Evolutionary conservation across 1,139 yeast species (phyloP).

Genomic region (Pichia sp.): DNA sequence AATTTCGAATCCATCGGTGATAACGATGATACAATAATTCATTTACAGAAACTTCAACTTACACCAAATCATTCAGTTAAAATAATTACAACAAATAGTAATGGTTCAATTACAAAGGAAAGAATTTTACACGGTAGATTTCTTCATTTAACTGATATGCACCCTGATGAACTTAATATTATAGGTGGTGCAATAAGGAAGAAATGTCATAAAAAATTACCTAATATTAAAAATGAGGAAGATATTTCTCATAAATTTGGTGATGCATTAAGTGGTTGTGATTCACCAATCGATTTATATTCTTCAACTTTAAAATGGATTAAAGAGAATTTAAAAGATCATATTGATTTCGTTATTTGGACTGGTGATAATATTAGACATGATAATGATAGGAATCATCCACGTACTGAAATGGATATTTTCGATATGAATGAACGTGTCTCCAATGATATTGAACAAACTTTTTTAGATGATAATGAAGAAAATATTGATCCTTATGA

Average conservation of each 20-base stretch:
- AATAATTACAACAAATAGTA: constrained; percentile 7
- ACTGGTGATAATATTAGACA: constrained; percentile 87
- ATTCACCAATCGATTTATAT: constrained; percentile 56
- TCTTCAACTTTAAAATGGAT: constrained; percentile 64
- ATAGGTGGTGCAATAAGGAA: constrained; percentile 43
- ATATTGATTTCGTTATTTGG: constrained; percentile 82
- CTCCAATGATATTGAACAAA: constrained; percentile 43
- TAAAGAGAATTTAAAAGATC: constrained; percentile 52
- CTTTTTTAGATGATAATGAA: constrained; percentile 41
- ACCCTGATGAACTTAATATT: constrained; percentile 69
- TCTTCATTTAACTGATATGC: constrained; percentile 78
- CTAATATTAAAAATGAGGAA: constrained; percentile 9
- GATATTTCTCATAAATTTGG: constrained; percentile 57
- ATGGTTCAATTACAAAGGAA: constrained; percentile 3
- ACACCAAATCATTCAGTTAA: constrained; percentile 32
- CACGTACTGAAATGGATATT: constrained; percentile 65
- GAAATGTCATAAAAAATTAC: constrained; percentile 51
- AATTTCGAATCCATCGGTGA: constrained; percentile 5
- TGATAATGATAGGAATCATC: constrained; percentile 67
- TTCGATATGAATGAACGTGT: constrained; percentile 60
- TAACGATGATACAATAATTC: constrained; percentile 7
- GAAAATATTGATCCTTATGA: constrained; percentile 37
- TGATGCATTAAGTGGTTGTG: constrained; percentile 69
- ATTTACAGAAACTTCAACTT: constrained; percentile 27
- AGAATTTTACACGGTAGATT: constrained; percentile 53